These are phyloP conservation scores for Auricularia sp. DNA, from an alignment of 768 basidiomycete species.

Conservation along the genomic window DNA sequence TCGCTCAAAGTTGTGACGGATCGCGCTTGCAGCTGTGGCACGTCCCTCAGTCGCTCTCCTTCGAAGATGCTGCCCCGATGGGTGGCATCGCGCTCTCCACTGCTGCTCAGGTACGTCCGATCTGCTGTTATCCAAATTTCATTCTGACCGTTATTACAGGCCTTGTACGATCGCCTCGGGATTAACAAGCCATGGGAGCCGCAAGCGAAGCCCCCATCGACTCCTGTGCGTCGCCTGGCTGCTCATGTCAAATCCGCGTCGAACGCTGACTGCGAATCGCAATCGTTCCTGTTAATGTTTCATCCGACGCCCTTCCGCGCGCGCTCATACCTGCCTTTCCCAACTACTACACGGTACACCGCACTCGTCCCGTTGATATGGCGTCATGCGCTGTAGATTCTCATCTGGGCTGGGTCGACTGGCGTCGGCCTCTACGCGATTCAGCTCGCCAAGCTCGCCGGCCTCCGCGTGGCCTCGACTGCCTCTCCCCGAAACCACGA, in stretches of 20 bases:
- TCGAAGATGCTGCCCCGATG: conserved; percentile 13
- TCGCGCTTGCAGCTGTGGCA: conserved; percentile 9
- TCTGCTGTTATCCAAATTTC: neutral
- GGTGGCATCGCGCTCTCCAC: conserved; percentile 13
- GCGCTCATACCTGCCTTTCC: neutral
- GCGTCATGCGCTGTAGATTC: conserved; percentile 11
- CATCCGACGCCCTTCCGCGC: neutral
- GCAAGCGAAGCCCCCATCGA: too few relatives aligned
- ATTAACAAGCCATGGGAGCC: too few relatives aligned
- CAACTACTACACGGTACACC: neutral
- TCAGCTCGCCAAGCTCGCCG: conserved; percentile 31
- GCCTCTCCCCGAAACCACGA: conserved; percentile 30
- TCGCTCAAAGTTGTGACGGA: neutral
- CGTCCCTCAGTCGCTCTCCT: conserved; percentile 10
- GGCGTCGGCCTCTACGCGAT: conserved; percentile 29
- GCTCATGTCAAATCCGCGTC: too few relatives aligned
- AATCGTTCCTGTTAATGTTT: too few relatives aligned
- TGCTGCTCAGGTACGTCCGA: conserved; percentile 7
- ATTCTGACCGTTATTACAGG: neutral
- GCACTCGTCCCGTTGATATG: too few relatives aligned
- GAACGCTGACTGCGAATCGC: too few relatives aligned
- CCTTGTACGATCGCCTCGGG: conserved; percentile 8
- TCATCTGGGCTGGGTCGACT: conserved; percentile 22
- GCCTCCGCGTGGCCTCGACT: conserved; percentile 35
- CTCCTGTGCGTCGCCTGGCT: too few relatives aligned